Evolutionary conservation across 768 basidiomycete species (phyloP), one percentile per base, ranked within the genome.

Genomic region (Trichaptum fuscoviolaceum): DNA sequence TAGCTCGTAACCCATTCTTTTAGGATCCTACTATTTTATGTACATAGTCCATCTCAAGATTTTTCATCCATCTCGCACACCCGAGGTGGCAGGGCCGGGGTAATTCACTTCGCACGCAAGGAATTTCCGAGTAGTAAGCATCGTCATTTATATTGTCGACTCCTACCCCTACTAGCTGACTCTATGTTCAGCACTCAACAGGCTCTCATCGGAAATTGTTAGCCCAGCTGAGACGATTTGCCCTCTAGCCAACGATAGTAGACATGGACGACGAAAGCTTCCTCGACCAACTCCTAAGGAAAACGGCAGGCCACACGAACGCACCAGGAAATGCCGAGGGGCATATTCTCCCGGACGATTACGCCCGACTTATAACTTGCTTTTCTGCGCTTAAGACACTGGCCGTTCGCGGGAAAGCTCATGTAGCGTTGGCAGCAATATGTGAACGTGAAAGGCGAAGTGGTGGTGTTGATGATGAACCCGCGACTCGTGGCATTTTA

Each of bases 341-440:
- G 5, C 42, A 52, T 52, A 52, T 52, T 52, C 42, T 52, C 42
- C 42, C 85, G 10, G 83, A 84, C 52, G 89, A 92, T 68, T 71
- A 89, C 58, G 75, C 81, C 7, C 78, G 79, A 68, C 75, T 89
- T 24, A 77, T 82, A 12, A 76, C 79, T 26, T 82, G 83, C 26
- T 90, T 88, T 73, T 74, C 80, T 26, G 83, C 87, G 2, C 78
- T 81, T 30, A 77, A 81, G 42, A 67, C 81, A 18, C 68, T 79
- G 26, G 66, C 78, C 17, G 74, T 75, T 63, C 87, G 86, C 65
- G 86, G 91, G 35, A 90, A 91, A 72, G 89, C 89, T 1, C 91
- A 87, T 73, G 79, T 93, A 60, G 79, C 83, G 8, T 83, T 93
- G 58, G 87, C 91, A 60, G 81, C 87, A 7, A 82, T 87, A 71